Evolutionary conservation across 2,329 filamentous ascomycete species (phyloP).

Genomic region (Helotiales sp.): DNA sequence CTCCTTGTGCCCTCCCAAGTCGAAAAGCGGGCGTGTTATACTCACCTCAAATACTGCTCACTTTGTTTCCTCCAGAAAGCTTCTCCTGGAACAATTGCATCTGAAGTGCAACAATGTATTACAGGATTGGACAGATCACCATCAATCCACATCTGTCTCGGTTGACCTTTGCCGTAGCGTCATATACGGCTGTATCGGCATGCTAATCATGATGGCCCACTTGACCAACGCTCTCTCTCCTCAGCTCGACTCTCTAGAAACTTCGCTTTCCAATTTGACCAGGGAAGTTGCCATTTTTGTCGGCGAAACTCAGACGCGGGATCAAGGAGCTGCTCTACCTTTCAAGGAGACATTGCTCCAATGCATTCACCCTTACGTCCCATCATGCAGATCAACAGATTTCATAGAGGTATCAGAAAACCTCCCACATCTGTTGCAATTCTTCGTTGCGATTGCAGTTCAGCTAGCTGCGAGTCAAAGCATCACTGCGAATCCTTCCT

Average conservation of each 20-base stretch:
- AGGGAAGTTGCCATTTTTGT: conserved; percentile 26
- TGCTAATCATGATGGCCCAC: conserved; percentile 28
- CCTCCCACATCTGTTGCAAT: conserved; percentile 25
- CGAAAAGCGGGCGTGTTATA: conserved; percentile 3
- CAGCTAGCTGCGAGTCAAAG: conserved; percentile 19
- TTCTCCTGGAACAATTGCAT: conserved; percentile 33
- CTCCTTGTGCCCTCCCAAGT: conserved; percentile 12
- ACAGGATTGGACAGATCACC: conserved; percentile 29
- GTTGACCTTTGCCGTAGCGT: conserved; percentile 31
- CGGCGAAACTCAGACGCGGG: conserved; percentile 2
- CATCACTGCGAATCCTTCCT: background rate
- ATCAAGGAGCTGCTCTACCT: background rate
- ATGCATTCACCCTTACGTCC: conserved; percentile 32
- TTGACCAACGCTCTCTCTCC: conserved; percentile 19
- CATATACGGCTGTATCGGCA: conserved; percentile 29
- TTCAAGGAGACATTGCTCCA: conserved; percentile 29
- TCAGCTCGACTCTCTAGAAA: conserved; percentile 22
- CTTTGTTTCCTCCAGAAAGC: conserved; percentile 29
- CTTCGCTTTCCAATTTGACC: conserved; percentile 16
- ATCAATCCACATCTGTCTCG: conserved; percentile 28
- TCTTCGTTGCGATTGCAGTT: conserved; percentile 28
- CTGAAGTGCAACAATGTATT: conserved; percentile 31
- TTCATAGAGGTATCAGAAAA: conserved; percentile 21
- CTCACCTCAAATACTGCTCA: conserved; percentile 29
- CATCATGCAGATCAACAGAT: conserved; percentile 21